Conservation (phyloP, 2,329 filamentous ascomycete species). For the Kalaharituber pfeilii region DNA sequence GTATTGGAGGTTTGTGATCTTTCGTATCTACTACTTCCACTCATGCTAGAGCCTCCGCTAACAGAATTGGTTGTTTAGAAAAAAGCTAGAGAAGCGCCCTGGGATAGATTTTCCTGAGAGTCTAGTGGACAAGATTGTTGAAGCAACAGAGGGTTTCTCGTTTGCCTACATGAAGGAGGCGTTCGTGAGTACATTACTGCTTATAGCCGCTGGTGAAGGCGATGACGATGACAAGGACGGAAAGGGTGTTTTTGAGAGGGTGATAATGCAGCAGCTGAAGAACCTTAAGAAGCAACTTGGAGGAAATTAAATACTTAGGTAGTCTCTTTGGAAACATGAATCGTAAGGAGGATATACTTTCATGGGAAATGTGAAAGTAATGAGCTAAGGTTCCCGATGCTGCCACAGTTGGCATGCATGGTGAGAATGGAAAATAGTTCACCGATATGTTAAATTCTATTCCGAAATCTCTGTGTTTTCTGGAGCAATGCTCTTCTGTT, state of each 20-base stretch:
- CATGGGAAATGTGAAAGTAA: no score
- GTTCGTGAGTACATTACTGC: constrained; percentile 45
- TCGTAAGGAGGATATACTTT: no score
- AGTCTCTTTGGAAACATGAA: no score
- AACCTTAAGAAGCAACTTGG: constrained; percentile 44
- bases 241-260: constrained; percentile 34
- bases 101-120: constrained; percentile 43
- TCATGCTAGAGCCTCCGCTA: constrained; percentile 5
- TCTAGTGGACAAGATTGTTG: constrained; percentile 41
- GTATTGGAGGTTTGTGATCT: constrained; percentile 41
- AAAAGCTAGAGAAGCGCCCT: constrained; percentile 36
- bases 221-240: constrained; percentile 20
- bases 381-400: no score
- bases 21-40: constrained; percentile 11
- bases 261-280: constrained; percentile 46
- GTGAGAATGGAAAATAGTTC: no score
- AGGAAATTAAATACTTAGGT: no score
- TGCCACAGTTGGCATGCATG: no score
- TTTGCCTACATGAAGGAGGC: constrained; percentile 56
- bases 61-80: constrained; percentile 3
- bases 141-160: constrained; percentile 46
- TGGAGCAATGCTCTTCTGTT: no score
- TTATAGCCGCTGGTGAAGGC: constrained; percentile 34
- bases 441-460: no score
- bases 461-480: no score